phyloP scores from a whole-genome alignment of 164 flowering plant species.

The Kingdonia uniflora region DNA sequence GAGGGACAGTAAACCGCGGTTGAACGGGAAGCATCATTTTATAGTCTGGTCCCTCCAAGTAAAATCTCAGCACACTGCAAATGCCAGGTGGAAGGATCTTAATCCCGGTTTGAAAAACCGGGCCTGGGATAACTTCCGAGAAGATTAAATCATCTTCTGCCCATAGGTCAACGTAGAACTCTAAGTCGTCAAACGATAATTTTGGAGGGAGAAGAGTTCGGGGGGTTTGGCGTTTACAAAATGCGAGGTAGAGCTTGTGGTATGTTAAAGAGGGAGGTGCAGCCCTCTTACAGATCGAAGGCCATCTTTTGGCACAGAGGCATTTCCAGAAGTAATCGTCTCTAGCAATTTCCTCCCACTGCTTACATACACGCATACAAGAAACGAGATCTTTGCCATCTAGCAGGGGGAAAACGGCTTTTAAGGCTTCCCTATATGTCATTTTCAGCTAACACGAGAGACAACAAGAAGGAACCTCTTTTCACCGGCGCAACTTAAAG shows the following conservation, averaged over 20 bases:
- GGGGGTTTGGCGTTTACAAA: slow-evolving; percentile 40
- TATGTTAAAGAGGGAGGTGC: slow-evolving; percentile 43
- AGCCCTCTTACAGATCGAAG: slow-evolving; percentile 65
- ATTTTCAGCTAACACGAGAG: slow-evolving; percentile 5
- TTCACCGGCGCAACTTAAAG: no score
- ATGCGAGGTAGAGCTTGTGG: slow-evolving; percentile 51
- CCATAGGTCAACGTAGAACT: slow-evolving; percentile 81
- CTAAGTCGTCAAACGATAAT: slow-evolving; percentile 62
- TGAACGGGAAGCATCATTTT: slow-evolving; percentile 71
- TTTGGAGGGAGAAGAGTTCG: slow-evolving; percentile 60
- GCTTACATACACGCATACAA: slow-evolving; percentile 72
- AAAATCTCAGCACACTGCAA: slow-evolving; percentile 33
- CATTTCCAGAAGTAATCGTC: slow-evolving; percentile 96
- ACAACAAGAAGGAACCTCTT: no score
- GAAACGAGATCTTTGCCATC: slow-evolving; percentile 69
- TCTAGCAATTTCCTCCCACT: slow-evolving; percentile 63
- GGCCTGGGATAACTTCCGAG: slow-evolving; percentile 75
- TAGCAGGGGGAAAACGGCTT: slow-evolving; percentile 67
- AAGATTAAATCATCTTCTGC: slow-evolving; percentile 48
- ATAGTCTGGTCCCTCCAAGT: slow-evolving; percentile 51
- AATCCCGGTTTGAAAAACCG: slow-evolving; percentile 38
- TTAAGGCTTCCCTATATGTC: slow-evolving; percentile 45
- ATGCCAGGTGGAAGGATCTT: slow-evolving; percentile 48
- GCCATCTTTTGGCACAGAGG: slow-evolving; percentile 79
- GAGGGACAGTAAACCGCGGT: slow-evolving; percentile 47